Evolutionary conservation across 164 flowering plant genomes (phyloP), one percentile per base, ranked within the genome.

Genomic region (Berberis vulgaris): DNA sequence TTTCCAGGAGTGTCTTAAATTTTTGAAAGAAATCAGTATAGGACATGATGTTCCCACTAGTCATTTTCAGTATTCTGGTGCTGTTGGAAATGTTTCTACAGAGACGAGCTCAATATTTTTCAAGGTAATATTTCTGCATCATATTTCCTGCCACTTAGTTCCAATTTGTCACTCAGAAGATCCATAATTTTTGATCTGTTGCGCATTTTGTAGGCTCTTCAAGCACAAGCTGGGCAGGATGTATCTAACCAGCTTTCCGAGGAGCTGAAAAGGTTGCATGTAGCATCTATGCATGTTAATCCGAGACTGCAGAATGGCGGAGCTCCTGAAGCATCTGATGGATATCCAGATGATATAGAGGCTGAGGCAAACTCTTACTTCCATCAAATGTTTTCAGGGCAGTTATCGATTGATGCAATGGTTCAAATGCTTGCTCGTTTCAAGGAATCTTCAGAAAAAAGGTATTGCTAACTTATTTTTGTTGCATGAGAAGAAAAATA

Each of bases 381-480:
- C 76, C 91, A 88, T 62, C 84, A 85, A 67, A 83, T 95, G 80
- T 95, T 86, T 71, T 80, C 85, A 60, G 92, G 87, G 68, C 85
- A 81, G 67, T 72, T 91, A 72, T 65, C 85, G 41, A 73, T 86
- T 75, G 92, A 85, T 64, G 78, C 85, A n/a, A 80, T 89, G 89
- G 86, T 95, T 71, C 85, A 86, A 74, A 85, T 81, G 95, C 96
- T 95, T 74, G 79, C 91, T 47, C 86, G 81, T 46, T 95, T 84
- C 71, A 85, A 85, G 70, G 97, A 91, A 66, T 95, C 97, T 59
- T 64, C 87, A 49, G 89, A 82, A 13, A 72, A 71, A 75, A 91
- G 99, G 99, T 89, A 13, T 40, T 43, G 41, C 53, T 9, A 11
- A 4, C 39, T 47, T 60, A 53, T 8, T 52, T 52, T 6, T 52